Evolutionary conservation across 1,284 basidiomycete genomes (phyloP), one percentile per base, ranked within the genome.

Genomic region (Mycena citricolor): DNA sequence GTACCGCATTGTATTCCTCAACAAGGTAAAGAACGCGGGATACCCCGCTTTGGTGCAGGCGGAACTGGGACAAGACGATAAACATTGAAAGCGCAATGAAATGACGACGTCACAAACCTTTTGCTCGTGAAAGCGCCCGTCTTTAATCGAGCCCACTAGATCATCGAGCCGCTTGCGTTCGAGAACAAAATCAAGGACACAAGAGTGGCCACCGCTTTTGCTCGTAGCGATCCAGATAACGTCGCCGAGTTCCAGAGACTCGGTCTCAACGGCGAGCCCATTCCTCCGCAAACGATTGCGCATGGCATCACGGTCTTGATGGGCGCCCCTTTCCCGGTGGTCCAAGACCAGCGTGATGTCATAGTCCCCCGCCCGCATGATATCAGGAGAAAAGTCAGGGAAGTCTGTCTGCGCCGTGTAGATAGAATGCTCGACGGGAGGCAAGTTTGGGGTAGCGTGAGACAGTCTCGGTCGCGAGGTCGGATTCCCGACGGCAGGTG

Each of bases 161-260:
- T 60, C 58, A 44, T 60, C 57, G 30, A 60, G 44, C 26, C 57
- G 49, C 42, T 60, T 60, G 17, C 58, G 45, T 33, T 60, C 58
- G 28, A 60, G 37, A 22, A 60, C 46, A 5, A 50, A 50, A 34
- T 60, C 57, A 23, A 60, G 36, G 11, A 44, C 40, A 10, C 52
- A 52, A 34, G 52, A 49, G 31, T 48, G 44, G 6, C 26, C 47
- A 26, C 14, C 24, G 12, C 24, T 32, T 24, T 5, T 19, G n/a
- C 8, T 12, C 12, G 34, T 34, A 26, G 58, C 58, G 22, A 56
- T 44, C 58, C 58, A 60, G 20, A 39, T 45, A 13, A 60, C 57
- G 30, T 60, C 58, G 8, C 57, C 57, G 8, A 60, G 31, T 11
- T 38, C 39, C 16, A 60, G 45, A 25, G 51, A 19, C 19, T 44